Evolutionary conservation across 495 filamentous ascomycete species (phyloP).

Genomic region (Physcia stellaris): DNA sequence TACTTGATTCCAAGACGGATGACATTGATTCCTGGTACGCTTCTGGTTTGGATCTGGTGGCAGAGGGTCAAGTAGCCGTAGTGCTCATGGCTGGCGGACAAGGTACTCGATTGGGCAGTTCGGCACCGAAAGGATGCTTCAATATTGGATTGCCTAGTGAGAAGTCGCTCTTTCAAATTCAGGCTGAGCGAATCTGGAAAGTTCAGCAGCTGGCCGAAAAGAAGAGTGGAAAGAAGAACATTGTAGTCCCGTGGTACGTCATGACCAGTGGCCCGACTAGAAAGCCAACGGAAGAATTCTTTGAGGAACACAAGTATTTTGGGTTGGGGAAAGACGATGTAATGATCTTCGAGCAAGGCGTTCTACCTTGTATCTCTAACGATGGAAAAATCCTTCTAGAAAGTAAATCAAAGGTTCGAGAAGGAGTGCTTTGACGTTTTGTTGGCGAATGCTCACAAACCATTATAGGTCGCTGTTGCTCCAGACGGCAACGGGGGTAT

Average conservation of each 20-base stretch:
- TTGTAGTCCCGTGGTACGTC: conserved; percentile 91
- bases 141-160: conserved; percentile 84
- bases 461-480: conserved; percentile 64
- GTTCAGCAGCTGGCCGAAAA: conserved; percentile 73
- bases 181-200: conserved; percentile 83
- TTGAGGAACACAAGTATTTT: conserved; percentile 79
- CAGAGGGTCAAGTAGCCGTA: conserved; percentile 81
- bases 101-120: conserved; percentile 87
- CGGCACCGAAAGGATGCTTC: conserved; percentile 90
- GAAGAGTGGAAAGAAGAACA: conserved; percentile 47
- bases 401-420: conserved; percentile 66
- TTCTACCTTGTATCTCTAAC: conserved; percentile 92
- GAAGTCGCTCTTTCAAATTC: conserved; percentile 95
- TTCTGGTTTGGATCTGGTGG: conserved; percentile 70
- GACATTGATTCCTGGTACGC: conserved; percentile 79
- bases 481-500: conserved; percentile 98
- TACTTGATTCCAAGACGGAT: conserved; percentile 72
- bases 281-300: conserved; percentile 82
- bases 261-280: conserved; percentile 99
- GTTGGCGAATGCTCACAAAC: not conserved
- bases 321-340: conserved; percentile 77
- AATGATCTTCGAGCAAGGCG: conserved; percentile 90
- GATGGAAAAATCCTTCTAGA: conserved; percentile 95
- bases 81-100: conserved; percentile 96
- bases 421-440: not conserved